Base-by-base conservation (phyloP, 2,329 filamentous ascomycete species). In the Arachnopeziza araneosa region DNA sequence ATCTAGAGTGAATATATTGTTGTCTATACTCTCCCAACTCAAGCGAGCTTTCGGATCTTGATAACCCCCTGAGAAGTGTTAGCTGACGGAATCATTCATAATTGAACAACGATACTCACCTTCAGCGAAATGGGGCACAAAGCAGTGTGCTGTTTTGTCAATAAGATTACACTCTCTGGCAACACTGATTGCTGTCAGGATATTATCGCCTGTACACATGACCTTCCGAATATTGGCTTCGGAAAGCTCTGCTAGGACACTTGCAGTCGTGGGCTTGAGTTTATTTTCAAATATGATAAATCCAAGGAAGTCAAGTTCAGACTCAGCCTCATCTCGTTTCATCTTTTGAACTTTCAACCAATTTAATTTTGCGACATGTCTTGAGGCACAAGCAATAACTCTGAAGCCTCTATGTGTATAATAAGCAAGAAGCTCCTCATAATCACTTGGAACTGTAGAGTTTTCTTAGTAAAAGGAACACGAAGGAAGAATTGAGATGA, bases 271-370 rank as follows among this genome's bases (percentile, higher is more conserved):
- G 1, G 90, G 87, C 74, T 99, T 99, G 63, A 99, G 78, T 76
- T 99, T 99, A 77, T 99, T 99, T 76, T 99, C 95, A 68, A 99
- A 99, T 57, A 99, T 88, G 71, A 99, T 98, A 76, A 99, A 99
- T 5, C 95, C 95, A 44, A 93, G 83, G 70, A 99, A 98, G 52
- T 93, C 86, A 12, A 99, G 82, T 32, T 86, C 81, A 2, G 84
- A 88, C 74, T 99, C 95, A 9, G 90, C 93, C 57, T 97, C 90
- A 49, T 86, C 78, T 30, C 95, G 88, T 67, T 86, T 89, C 88
- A 98, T 93, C 77, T 96, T 96, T 70, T 98, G 92, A 7, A 93
- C 87, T 72, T 96, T 96, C 58, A 96, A 85, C 93, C 92, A 97
- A 68, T 88, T 96, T 32, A 98, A 80, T 71, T 92, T 95, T 59